Conservation (phyloP, 495 filamentous ascomycete genomes). For the Aspergillus carlsbadensis region DNA sequence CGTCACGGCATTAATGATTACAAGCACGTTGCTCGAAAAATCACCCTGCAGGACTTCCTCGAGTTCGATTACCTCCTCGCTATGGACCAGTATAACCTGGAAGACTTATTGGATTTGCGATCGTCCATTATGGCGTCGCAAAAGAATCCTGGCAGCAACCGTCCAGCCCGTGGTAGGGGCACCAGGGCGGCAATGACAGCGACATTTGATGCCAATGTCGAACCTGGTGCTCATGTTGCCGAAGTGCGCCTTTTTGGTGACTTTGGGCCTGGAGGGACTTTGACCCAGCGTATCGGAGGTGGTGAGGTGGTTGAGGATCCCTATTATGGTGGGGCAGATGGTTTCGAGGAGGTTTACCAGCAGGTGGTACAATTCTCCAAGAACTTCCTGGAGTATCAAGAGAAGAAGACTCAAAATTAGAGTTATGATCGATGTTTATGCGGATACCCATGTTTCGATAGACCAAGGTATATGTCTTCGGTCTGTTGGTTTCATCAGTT, state of each 20-base stretch:
- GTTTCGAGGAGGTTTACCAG: slow-evolving; percentile 83
- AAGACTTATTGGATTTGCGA: slow-evolving; percentile 60
- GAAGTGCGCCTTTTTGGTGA: slow-evolving; percentile 82
- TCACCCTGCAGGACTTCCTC: slow-evolving; percentile 69
- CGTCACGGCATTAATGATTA: slow-evolving; percentile 74
- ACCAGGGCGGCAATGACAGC: slow-evolving; percentile 29
- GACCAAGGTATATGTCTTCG: slow-evolving; percentile 8
- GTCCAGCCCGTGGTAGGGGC: slow-evolving; percentile 25
- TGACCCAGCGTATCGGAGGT: slow-evolving; percentile 68
- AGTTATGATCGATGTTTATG: neutral
- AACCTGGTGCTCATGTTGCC: slow-evolving; percentile 35
- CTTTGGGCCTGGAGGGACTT: slow-evolving; percentile 64
- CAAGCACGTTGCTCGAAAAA: slow-evolving; percentile 72
- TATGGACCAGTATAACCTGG: slow-evolving; percentile 87
- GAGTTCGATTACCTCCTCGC: slow-evolving; percentile 91
- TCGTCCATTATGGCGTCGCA: slow-evolving; percentile 51
- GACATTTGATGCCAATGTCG: slow-evolving; percentile 31
- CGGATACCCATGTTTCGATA: slow-evolving; percentile 20
- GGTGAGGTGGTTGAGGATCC: slow-evolving; percentile 84
- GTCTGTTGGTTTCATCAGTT: neutral
- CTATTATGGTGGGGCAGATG: slow-evolving; percentile 82
- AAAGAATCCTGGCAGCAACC: slow-evolving; percentile 26
- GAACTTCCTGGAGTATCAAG: slow-evolving; percentile 62
- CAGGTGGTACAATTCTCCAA: slow-evolving; percentile 78
- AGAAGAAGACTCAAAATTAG: slow-evolving; percentile 25